Base-by-base conservation (phyloP, 805 yeast genomes). In the Saccharomyces cerevisiae region DNA sequence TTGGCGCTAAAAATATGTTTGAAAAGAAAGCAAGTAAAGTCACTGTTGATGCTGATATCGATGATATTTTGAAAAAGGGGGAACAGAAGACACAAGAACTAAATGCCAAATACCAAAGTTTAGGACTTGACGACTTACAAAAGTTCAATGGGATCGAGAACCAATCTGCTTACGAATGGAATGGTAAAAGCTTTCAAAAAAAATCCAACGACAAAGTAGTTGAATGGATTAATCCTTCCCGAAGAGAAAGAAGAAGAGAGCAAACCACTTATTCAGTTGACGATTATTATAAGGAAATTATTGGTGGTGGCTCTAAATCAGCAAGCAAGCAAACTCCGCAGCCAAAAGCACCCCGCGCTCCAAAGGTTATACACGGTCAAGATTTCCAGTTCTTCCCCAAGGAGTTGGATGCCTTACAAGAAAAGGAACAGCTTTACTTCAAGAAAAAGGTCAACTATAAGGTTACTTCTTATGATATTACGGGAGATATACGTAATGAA, bases 131-230 rank as follows among this genome's bases (percentile, higher is more conserved):
- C 68, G 99, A 94, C 66, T 75, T 94, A 51, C 97, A 92, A 67
- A 89, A 88, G 66, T 91, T 91, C 64, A 85, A 94, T 10, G 73
- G 67, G 4, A 47, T 66, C 10, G 85, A 89, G 6, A 96, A 89
- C 59, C 85, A 85, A 26, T 84, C 90, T 0, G 94, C 97, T 0
- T 92, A 92, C 70, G 97, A 91, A 70, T 92, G 99, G 99, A 90
- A 94, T 65, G 99, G 99, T 17, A 90, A 92, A 57, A 74, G 75
- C 52, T 76, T 76, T 55, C 73, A 76, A 46, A 76, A 76, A 54
- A 74, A 72, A 56, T 49, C 58, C 4, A 72, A 73, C n/a, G 73
- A 74, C 32, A 71, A 69, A 32, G 64, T 72, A 1, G 73, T 56
- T 13, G 70, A 78, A 2, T 86, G 91, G 89, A 81, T 86, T 31